Conservation (phyloP, 352 stramenopile species). For the Globisporangium paddicum region DNA sequence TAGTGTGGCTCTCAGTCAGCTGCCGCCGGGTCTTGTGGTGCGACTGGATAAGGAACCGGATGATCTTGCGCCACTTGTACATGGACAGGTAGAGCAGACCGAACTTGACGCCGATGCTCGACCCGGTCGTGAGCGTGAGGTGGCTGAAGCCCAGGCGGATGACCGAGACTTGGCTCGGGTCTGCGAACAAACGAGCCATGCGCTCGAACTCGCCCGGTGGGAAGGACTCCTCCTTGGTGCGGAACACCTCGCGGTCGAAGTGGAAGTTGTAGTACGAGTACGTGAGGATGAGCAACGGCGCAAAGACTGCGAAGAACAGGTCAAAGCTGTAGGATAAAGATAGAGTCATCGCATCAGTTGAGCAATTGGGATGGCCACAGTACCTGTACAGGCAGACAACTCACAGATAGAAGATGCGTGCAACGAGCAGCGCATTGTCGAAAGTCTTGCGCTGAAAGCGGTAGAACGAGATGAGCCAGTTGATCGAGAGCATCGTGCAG, state of each 20-base stretch:
- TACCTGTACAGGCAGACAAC: background rate
- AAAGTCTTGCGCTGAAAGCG: conserved; percentile 33
- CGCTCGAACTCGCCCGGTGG: conserved; percentile 27
- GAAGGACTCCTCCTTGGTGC: conserved; percentile 26
- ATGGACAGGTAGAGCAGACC: conserved; percentile 17
- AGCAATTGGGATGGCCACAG: too few relatives aligned
- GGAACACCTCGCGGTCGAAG: conserved; percentile 35
- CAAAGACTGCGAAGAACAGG: conserved; percentile 59
- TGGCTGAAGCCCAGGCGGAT: conserved; percentile 44
- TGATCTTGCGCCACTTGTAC: conserved; percentile 22
- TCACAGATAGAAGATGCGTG: conserved; percentile 31
- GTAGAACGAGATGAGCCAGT: conserved; percentile 47
- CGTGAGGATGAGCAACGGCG: conserved; percentile 32
- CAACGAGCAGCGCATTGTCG: conserved; percentile 27
- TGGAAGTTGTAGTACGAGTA: conserved; percentile 39
- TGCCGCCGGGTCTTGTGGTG: conserved; percentile 8
- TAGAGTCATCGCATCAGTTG: too few relatives aligned
- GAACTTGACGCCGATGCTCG: conserved; percentile 15
- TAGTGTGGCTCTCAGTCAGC: conserved; percentile 6
- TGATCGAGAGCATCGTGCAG: conserved; percentile 26
- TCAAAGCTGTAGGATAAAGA: conserved; percentile 45
- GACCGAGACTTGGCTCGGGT: conserved; percentile 33
- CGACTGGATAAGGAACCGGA: conserved; percentile 12
- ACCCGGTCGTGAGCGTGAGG: conserved; percentile 29
- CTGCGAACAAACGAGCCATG: conserved; percentile 35